These are phyloP conservation scores for Batrachochytrium dendrobatidis DNA, from an alignment of 371 early-diverging fungal genomes.

Conservation along the genomic window DNA sequence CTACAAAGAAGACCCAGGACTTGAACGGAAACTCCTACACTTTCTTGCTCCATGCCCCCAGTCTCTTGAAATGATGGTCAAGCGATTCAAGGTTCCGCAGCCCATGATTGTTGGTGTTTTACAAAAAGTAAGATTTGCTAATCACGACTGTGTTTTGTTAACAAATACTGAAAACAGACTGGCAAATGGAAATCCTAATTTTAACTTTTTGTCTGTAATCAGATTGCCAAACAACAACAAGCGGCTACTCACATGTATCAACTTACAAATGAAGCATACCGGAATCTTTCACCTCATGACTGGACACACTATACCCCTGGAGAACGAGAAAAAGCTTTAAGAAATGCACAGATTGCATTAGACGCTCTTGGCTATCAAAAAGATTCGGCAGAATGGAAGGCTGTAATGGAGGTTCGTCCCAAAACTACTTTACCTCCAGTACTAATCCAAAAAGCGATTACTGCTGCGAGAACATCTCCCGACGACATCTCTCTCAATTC, in stretches of 20 bases:
- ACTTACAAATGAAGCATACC: background rate
- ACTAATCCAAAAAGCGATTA: too few species aligned
- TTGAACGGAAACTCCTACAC: slow-evolving; percentile 1
- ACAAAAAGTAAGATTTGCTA: background rate
- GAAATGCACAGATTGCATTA: background rate
- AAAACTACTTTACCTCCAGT: too few species aligned
- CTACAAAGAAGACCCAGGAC: background rate
- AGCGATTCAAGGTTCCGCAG: background rate
- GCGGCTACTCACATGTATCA: background rate
- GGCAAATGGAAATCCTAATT: background rate
- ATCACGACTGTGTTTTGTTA: background rate
- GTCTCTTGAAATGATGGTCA: background rate
- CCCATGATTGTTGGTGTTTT: background rate
- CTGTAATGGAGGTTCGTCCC: too few species aligned
- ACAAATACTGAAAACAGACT: background rate
- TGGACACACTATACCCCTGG: background rate
- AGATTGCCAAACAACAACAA: slow-evolving; percentile 1
- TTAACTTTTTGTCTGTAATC: too few species aligned
- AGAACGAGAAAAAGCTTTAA: background rate
- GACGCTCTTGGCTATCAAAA: background rate
- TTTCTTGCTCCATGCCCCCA: slow-evolving; percentile 1
- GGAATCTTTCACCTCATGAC: background rate
- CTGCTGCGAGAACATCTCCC: too few species aligned
- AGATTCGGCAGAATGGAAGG: background rate
- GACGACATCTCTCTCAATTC: too few species aligned